phyloP scores from a whole-genome alignment of 441 rosid genomes.

The Gossypium davidsonii region DNA sequence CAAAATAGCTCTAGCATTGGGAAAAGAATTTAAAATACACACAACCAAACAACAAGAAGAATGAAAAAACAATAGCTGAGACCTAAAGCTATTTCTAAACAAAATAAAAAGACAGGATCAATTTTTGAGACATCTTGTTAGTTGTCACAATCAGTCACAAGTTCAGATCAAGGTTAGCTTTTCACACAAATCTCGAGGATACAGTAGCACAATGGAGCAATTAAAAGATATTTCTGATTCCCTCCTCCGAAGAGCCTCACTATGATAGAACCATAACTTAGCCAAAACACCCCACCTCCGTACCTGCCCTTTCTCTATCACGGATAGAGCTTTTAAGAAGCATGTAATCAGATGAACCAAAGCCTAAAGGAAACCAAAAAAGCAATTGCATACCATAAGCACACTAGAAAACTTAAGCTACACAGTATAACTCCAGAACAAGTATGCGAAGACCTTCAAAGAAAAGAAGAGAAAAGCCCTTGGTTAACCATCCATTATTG shows the following conservation, averaged over 20 bases:
- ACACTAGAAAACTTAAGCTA: background rate
- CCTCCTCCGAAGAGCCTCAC: background rate
- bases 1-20: background rate
- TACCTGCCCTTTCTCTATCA: background rate
- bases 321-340: background rate
- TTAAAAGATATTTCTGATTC: background rate
- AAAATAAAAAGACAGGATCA: background rate
- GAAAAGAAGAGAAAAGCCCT: constrained; percentile 2
- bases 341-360: background rate
- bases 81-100: background rate
- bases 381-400: background rate
- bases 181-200: background rate
- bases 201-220: background rate
- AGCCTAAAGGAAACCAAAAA: constrained; percentile 4
- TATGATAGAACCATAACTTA: background rate
- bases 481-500: background rate
- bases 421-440: constrained; percentile 3
- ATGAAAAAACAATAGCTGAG: background rate
- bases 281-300: background rate
- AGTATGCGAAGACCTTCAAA: background rate
- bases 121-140: constrained; percentile 2
- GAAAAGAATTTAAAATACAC: constrained; percentile 1
- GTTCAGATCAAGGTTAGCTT: background rate
- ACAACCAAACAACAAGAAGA: constrained; percentile 7
- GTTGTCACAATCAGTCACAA: background rate